Percentiles rank a stretch among this genome's conserved stretches.
phyloP scores from a whole-genome alignment of 176 grass and related monocot species.

The Olyra latifolia region DNA sequence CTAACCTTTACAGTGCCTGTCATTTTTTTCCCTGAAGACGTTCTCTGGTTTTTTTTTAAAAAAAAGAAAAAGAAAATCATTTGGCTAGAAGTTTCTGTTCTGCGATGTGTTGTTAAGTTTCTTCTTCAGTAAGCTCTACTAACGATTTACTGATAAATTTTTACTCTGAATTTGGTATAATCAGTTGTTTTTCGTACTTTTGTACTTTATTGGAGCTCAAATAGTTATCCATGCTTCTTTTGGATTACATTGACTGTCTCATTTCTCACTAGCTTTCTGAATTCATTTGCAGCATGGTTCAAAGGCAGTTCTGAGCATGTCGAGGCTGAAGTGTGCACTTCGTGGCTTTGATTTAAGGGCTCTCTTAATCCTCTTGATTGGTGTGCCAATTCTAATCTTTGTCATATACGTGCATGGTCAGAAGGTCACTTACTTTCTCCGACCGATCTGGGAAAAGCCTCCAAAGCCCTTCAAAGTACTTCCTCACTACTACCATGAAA shows the following conservation, averaged over 20 bases:
- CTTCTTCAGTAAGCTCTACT: background rate
- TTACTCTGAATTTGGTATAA: background rate
- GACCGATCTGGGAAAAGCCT: constrained; percentile 84
- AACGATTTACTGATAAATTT: background rate
- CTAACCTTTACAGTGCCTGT: too few species aligned
- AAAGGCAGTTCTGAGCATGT: constrained; percentile 66
- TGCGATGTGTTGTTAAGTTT: background rate
- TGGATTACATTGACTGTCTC: background rate
- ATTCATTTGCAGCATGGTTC: constrained; percentile 64
- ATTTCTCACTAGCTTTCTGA: constrained; percentile 31
- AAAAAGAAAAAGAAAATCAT: background rate
- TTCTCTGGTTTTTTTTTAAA: background rate
- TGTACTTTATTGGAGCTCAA: constrained; percentile 15
- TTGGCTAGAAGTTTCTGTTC: background rate
- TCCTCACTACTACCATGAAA: constrained; percentile 78
- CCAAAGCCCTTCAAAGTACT: constrained; percentile 72
- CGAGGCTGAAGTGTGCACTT: constrained; percentile 71
- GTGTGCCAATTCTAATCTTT: constrained; percentile 58
- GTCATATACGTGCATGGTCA: constrained; percentile 74
- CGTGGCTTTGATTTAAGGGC: constrained; percentile 72
- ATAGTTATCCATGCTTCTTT: constrained; percentile 10
- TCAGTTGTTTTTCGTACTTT: background rate
- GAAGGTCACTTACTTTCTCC: constrained; percentile 91
- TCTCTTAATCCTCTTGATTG: constrained; percentile 65
- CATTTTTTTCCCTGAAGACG: too few species aligned